These are phyloP conservation scores for Ceratocystis lukuohia DNA, from an alignment of 2,329 filamentous ascomycete species.

Conservation along the genomic window DNA sequence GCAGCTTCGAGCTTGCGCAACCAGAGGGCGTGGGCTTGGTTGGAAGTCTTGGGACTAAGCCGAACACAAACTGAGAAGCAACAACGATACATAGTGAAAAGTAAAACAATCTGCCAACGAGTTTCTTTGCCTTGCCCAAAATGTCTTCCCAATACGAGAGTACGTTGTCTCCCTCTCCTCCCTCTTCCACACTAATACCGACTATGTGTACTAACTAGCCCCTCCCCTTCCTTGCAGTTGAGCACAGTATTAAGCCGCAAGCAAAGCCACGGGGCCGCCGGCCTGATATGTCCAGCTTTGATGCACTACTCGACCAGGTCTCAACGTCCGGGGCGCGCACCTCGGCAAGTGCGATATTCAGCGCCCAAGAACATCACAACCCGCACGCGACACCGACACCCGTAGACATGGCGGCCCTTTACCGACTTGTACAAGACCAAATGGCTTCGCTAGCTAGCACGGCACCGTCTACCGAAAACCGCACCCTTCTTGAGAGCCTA, in stretches of 20 bases:
- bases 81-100: not conserved
- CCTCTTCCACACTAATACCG: not conserved
- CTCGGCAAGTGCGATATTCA: conserved; percentile 23
- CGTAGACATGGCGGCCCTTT: conserved; percentile 43
- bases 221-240: conserved; percentile 33
- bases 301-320: conserved; percentile 43
- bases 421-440: conserved; percentile 47
- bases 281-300: conserved; percentile 52
- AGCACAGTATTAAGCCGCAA: conserved; percentile 32
- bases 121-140: conserved; percentile 19
- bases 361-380: conserved; percentile 32
- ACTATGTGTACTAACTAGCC: not conserved
- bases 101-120: not conserved
- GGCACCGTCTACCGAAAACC: conserved; percentile 34
- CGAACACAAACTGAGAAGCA: no score
- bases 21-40: not conserved
- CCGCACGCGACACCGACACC: conserved; percentile 47
- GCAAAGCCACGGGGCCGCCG: conserved; percentile 31
- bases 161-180: conserved; percentile 23
- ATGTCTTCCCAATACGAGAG: conserved; percentile 49
- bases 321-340: conserved; percentile 26
- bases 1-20: conserved; percentile 10
- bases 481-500: conserved; percentile 40
- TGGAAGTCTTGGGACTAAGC: not conserved
- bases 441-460: conserved; percentile 38